Evolutionary conservation across 176 grass and related monocot species (phyloP), one percentile per base, ranked within the genome.

Genomic region (Triticum monococcum): DNA sequence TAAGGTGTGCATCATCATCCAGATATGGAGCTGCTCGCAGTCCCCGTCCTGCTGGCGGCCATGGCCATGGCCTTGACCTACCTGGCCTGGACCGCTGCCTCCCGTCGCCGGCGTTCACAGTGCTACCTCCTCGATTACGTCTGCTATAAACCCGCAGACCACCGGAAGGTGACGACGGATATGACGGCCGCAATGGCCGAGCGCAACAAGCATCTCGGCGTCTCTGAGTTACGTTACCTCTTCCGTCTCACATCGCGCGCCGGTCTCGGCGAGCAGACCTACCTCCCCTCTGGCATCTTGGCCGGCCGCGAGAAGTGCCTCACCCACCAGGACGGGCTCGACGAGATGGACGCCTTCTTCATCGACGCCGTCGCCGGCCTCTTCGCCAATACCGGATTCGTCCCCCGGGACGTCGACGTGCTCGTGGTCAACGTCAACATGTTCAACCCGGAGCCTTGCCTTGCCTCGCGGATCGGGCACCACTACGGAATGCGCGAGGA

Each of bases 221-320:
- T 31, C 2, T 0, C 80, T 1, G 84, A 89, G 30, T 81, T 80
- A 26, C 79, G 86, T 35, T 92, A 89, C 84, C n/a, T 92, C 24
- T 63, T 87, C 64, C 83, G 86, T 73, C 18, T 89, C 61, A 60
- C 84, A 8, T 46, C 84, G 36, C 87, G 89, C 36, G 81, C 84
- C 1, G 84, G 91, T 9, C 50, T 92, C 41, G 81, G 87, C 1
- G 91, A 92, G 56, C 64, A 89, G 28, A 92, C 91, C 8, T 92
- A 92, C 7, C 35, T 41, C 18, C 87, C 87, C 2, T 69, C 66
- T 9, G 86, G 72, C 59, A 13, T 72, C 13, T 16, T 87, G 22
- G 73, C 64, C 40, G 84, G 79, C 35, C 83, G 79, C 1, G 91
- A 92, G 71, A 75, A 89, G 18, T 77, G 70, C 14, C 73, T 84